Percentiles rank a stretch among this genome's conserved stretches.
Conservation (phyloP, 768 basidiomycete species). For the Hydnomerulius pinastri region DNA sequence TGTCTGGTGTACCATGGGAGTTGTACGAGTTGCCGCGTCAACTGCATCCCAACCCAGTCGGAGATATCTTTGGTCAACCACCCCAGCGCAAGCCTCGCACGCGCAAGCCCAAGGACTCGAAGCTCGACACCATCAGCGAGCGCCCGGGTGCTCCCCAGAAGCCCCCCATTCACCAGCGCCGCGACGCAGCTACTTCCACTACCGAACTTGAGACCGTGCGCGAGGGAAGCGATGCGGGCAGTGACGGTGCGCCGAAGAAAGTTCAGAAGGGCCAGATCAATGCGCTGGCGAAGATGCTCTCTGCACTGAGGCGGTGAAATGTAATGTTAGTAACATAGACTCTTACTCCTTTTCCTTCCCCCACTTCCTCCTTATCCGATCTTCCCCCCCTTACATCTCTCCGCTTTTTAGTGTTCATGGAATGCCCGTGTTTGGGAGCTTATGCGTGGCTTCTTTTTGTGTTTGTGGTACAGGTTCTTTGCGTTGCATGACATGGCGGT, state of each 20-base stretch:
- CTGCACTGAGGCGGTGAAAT: slow-evolving; percentile 65
- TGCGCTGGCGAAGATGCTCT: slow-evolving; percentile 89
- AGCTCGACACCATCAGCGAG: slow-evolving; percentile 76
- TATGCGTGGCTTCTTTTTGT: slow-evolving; percentile 17
- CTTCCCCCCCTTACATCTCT: not conserved
- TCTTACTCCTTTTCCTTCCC: slow-evolving; percentile 3
- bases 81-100: slow-evolving; percentile 65
- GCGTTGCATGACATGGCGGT: slow-evolving; percentile 23
- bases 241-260: slow-evolving; percentile 61
- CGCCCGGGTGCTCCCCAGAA: slow-evolving; percentile 50
- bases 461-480: slow-evolving; percentile 34
- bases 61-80: slow-evolving; percentile 59
- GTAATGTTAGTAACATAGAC: slow-evolving; percentile 29
- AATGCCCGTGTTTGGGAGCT: slow-evolving; percentile 16
- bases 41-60: slow-evolving; percentile 58
- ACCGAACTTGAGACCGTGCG: slow-evolving; percentile 57
- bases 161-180: slow-evolving; percentile 48
- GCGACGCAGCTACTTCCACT: slow-evolving; percentile 73
- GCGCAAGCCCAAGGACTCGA: slow-evolving; percentile 65
- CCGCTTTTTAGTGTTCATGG: not conserved
- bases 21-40: slow-evolving; percentile 68
- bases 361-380: not conserved
- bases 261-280: slow-evolving; percentile 90
- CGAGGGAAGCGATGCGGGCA: slow-evolving; percentile 19
- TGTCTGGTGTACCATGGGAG: slow-evolving; percentile 79